Evolutionary conservation across 1,284 basidiomycete genomes (phyloP), one percentile per base, ranked within the genome.

Genomic region (Limonomyces culmigenus): DNA sequence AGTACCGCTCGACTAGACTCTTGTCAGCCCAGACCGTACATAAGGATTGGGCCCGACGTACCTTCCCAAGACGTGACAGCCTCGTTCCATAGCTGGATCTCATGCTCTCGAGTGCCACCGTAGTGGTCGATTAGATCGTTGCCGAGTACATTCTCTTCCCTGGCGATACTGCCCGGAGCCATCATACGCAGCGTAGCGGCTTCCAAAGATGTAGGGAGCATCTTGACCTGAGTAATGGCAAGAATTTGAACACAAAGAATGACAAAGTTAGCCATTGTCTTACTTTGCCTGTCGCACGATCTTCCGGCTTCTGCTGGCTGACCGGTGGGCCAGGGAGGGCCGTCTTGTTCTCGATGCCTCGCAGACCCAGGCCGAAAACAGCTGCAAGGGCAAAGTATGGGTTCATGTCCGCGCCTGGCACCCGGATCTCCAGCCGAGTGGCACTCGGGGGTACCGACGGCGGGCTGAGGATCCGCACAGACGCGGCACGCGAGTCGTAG

Each of bases 381-480:
- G 91, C 79, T 32, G 83, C 75, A 33, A 96, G 62, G 0, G 88
- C 75, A 45, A 80, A 88, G 56, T 89, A 85, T 0, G 91, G 79
- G 55, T 93, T 91, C 69, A 95, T 86, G 50, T 97, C 92, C 29
- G 92, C 92, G 14, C 93, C 92, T 3, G 93, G 89, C n/a, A 97
- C 75, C 33, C 92, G 78, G 13, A 95, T 59, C 55, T 95, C 89
- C 46, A 95, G 70, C 33, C 93, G 69, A 2, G 93, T 93, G 2
- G 84, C 87, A 5, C 74, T 58, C 8, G 70, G 67, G 3, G 80
- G 70, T 6, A 81, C 80, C 4, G 84, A 79, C 0, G 92, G 93
- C 2, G 92, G 88, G 0, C 81, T 79, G 47, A 97, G 76, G 45
- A 97, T 81, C 29, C 92, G 77, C 38, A 97, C 73, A 8, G 86